Evolutionary conservation across 768 basidiomycete species (phyloP).

Genomic region (Dentipellis sp.): DNA sequence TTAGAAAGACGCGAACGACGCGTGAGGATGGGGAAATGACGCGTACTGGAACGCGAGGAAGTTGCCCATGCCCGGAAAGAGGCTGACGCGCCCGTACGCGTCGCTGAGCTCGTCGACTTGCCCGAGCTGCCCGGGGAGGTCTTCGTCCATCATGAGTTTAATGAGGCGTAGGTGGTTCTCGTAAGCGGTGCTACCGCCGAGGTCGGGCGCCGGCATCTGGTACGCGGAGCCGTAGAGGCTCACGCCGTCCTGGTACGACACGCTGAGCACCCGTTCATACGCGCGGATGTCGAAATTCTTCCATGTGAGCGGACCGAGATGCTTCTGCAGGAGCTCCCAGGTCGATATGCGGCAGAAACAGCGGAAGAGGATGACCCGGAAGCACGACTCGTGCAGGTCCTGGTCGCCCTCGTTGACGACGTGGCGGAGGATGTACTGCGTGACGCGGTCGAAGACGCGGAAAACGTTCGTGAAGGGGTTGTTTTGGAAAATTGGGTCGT

Average conservation of each 20-base stretch:
- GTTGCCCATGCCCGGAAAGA: slow-evolving; percentile 67
- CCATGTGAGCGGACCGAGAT: slow-evolving; percentile 57
- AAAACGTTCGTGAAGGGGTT: slow-evolving; percentile 68
- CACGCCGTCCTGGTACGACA: slow-evolving; percentile 26
- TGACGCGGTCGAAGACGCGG: slow-evolving; percentile 61
- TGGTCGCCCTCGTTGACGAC: slow-evolving; percentile 66
- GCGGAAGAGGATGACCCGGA: slow-evolving; percentile 67
- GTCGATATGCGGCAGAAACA: slow-evolving; percentile 64
- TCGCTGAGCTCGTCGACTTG: slow-evolving; percentile 50
- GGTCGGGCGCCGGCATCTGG: slow-evolving; percentile 58
- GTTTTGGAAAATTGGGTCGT: slow-evolving; percentile 44
- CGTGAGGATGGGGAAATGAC: neutral
- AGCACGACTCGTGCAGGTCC: slow-evolving; percentile 50
- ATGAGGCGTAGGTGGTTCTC: slow-evolving; percentile 55
- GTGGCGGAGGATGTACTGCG: slow-evolving; percentile 58
- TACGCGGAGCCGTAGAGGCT: slow-evolving; percentile 65
- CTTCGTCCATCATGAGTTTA: slow-evolving; percentile 37
- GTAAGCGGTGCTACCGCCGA: slow-evolving; percentile 33
- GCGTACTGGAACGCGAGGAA: slow-evolving; percentile 59
- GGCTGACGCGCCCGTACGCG: slow-evolving; percentile 41
- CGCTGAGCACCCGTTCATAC: slow-evolving; percentile 45
- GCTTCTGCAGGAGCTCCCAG: slow-evolving; percentile 48
- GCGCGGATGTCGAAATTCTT: slow-evolving; percentile 37
- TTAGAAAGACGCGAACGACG: neutral
- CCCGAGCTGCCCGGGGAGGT: slow-evolving; percentile 40